Evolutionary conservation across 1,284 basidiomycete species (phyloP).

Genomic region (Phellinidium pouzarii): DNA sequence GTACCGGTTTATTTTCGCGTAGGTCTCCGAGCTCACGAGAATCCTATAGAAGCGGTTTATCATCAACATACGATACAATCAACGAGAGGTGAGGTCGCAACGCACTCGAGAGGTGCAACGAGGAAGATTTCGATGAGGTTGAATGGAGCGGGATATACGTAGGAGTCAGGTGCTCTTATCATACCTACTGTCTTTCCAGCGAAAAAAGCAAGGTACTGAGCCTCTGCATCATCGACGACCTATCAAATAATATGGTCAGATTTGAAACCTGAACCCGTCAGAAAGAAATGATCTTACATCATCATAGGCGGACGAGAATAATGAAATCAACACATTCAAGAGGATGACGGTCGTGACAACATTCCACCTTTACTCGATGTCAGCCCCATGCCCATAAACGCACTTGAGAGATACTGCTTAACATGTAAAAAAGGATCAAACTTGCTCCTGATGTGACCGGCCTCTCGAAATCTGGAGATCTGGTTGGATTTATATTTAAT

Average conservation of each 20-base stretch:
- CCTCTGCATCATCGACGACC: constrained; percentile 58
- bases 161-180: constrained; percentile 81
- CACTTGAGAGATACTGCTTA: not conserved
- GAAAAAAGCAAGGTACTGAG: constrained; percentile 86
- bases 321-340: constrained; percentile 90
- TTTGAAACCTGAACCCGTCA: not conserved
- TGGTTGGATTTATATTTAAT: constrained; percentile 25
- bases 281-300: constrained; percentile 52
- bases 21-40: constrained; percentile 41
- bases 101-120: constrained; percentile 81
- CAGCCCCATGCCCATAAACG: not conserved
- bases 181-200: constrained; percentile 76
- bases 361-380: constrained; percentile 59
- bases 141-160: constrained; percentile 62
- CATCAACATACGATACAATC: not conserved
- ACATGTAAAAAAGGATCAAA: constrained; percentile 72
- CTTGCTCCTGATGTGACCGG: constrained; percentile 45
- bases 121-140: constrained; percentile 82
- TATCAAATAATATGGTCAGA: constrained; percentile 22
- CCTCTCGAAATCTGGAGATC: constrained; percentile 70
- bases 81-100: constrained; percentile 17
- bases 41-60: constrained; percentile 31
- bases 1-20: constrained; percentile 66
- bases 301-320: constrained; percentile 87
- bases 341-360: constrained; percentile 82